Conservation (phyloP, 2,329 filamentous ascomycete genomes). For the Neofusicoccum sp. region DNA sequence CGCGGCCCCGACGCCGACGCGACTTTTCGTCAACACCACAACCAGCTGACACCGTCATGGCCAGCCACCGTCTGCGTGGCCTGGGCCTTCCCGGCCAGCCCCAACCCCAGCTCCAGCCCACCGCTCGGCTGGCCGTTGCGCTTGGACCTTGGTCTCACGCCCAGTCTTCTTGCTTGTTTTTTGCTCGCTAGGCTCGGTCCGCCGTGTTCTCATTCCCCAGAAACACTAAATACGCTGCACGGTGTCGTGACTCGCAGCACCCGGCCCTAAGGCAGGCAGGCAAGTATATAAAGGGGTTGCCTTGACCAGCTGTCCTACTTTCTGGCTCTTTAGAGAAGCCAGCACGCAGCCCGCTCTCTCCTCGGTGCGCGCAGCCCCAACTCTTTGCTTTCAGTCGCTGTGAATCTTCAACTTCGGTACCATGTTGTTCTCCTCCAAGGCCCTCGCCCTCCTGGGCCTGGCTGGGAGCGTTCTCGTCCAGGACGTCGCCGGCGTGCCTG, state of each 20-base stretch:
- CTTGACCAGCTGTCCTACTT: background rate
- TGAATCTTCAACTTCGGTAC: background rate
- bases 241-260: constrained; percentile 9
- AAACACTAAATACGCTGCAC: background rate
- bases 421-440: background rate
- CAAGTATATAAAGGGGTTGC: background rate
- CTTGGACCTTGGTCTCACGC: background rate
- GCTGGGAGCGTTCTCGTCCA: background rate
- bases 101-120: background rate
- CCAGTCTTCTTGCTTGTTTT: background rate
- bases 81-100: too few species aligned
- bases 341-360: background rate
- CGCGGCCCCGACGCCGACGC: background rate
- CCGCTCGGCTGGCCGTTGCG: background rate
- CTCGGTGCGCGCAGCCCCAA: background rate
- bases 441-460: constrained; percentile 5
- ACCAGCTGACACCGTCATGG: background rate
- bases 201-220: background rate
- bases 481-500: background rate
- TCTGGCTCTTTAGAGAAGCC: background rate
- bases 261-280: too few species aligned
- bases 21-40: background rate
- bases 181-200: constrained; percentile 4
- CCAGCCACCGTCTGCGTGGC: too few species aligned
- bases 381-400: too few species aligned